Percentiles rank a stretch among this genome's conserved stretches.
These are phyloP conservation scores for Mycena rebaudengoi DNA, from an alignment of 768 basidiomycete genomes.

Conservation along the genomic window DNA sequence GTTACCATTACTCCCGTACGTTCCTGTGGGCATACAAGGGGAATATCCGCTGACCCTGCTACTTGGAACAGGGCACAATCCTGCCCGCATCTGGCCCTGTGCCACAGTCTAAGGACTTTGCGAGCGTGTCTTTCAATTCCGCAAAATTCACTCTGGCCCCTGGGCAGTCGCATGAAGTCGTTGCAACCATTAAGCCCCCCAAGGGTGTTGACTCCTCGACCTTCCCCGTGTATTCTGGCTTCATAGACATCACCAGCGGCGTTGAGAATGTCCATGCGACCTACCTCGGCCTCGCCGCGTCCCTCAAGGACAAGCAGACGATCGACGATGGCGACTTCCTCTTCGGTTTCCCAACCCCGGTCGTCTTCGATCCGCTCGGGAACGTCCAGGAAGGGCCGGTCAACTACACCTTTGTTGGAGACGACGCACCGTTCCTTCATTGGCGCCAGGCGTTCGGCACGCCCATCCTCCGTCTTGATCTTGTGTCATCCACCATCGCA, in stretches of 20 bases:
- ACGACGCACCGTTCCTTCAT: slow-evolving; percentile 50
- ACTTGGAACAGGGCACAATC: slow-evolving; percentile 42
- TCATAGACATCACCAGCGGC: slow-evolving; percentile 40
- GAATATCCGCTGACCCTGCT: not conserved
- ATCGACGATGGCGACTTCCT: slow-evolving; percentile 58
- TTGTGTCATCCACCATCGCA: slow-evolving; percentile 53
- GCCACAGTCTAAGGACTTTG: slow-evolving; percentile 53
- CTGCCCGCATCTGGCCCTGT: slow-evolving; percentile 59
- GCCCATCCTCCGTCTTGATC: slow-evolving; percentile 53
- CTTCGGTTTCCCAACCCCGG: slow-evolving; percentile 56
- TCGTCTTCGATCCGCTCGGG: slow-evolving; percentile 50
- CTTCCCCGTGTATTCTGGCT: slow-evolving; percentile 60
- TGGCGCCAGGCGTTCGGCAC: slow-evolving; percentile 61
- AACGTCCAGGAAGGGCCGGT: slow-evolving; percentile 47
- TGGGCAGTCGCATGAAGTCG: slow-evolving; percentile 49
- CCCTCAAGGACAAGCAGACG: slow-evolving; percentile 58
- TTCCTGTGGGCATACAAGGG: not conserved
- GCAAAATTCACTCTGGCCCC: slow-evolving; percentile 55
- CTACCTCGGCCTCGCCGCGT: slow-evolving; percentile 44
- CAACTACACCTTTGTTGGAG: slow-evolving; percentile 56
- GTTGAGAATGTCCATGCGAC: slow-evolving; percentile 39
- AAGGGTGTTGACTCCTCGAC: slow-evolving; percentile 44
- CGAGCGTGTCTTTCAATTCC: slow-evolving; percentile 56
- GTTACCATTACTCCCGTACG: slow-evolving; percentile 19
- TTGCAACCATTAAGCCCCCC: slow-evolving; percentile 57